Percentiles rank a stretch among this genome's conserved stretches.
These are phyloP conservation scores for Torulaspora microellipsoides DNA, from an alignment of 805 yeast species.

Conservation along the genomic window DNA sequence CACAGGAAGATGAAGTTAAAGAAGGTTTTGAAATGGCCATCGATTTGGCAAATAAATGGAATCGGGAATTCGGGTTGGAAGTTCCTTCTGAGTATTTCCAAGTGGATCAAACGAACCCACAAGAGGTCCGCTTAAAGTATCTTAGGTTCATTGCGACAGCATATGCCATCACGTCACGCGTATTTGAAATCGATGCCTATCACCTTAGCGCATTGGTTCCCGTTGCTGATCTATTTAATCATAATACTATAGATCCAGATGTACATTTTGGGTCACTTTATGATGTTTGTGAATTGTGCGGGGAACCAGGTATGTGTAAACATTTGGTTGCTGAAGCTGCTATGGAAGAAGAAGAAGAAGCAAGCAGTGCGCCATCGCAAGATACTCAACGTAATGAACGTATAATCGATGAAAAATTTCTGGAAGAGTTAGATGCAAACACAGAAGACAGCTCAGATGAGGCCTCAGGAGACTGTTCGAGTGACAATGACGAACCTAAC, in stretches of 20 bases:
- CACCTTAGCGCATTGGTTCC: conserved; percentile 80
- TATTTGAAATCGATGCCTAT: conserved; percentile 73
- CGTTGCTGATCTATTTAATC: conserved; percentile 87
- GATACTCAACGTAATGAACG: neutral
- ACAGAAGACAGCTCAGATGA: conserved; percentile 14
- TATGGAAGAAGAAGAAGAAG: conserved; percentile 3
- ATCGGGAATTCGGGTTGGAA: conserved; percentile 20
- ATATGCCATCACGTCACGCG: conserved; percentile 66
- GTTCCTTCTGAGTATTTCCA: conserved; percentile 33
- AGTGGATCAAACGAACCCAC: conserved; percentile 24
- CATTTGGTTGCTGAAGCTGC: conserved; percentile 31
- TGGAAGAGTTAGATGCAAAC: conserved; percentile 12
- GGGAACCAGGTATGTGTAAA: conserved; percentile 41
- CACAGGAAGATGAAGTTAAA: conserved; percentile 35
- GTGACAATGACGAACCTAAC: conserved; percentile 25
- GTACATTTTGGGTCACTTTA: conserved; percentile 61
- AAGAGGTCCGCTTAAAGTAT: conserved; percentile 31
- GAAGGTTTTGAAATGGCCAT: conserved; percentile 38
- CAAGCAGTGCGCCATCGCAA: conserved; percentile 16
- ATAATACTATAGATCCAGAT: conserved; percentile 50
- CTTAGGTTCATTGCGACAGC: conserved; percentile 52
- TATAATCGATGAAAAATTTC: no score
- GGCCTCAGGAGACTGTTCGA: conserved; percentile 8
- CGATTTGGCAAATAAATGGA: conserved; percentile 36
- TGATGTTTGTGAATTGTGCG: conserved; percentile 51